Evolutionary conservation across 495 filamentous ascomycete genomes (phyloP).

Genomic region (Neurospora tetrasperma): DNA sequence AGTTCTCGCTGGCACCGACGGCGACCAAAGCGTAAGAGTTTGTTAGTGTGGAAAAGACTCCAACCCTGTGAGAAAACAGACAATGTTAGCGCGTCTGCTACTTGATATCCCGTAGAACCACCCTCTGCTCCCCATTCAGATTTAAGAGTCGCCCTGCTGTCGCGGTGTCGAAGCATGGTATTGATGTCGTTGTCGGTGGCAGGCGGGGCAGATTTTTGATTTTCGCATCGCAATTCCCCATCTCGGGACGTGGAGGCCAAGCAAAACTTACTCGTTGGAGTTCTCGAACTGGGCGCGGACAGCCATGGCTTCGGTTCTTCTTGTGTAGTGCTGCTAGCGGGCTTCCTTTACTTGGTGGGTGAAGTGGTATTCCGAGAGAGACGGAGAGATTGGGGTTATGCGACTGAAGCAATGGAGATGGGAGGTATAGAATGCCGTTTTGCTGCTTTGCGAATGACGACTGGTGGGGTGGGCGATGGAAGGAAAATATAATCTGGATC

Average conservation of each 20-base stretch:
- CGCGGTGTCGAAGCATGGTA: neutral
- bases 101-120: neutral
- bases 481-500: neutral
- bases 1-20: conserved; percentile 92
- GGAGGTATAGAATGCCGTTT: conserved; percentile 2
- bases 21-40: conserved; percentile 93
- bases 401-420: neutral
- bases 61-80: conserved; percentile 51
- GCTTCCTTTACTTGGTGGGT: conserved; percentile 6
- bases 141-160: neutral
- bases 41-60: conserved; percentile 91
- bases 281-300: conserved; percentile 92
- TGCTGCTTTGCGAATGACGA: conserved; percentile 9
- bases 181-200: neutral
- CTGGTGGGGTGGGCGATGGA: conserved; percentile 2
- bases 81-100: neutral
- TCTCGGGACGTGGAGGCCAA: conserved; percentile 9
- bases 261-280: conserved; percentile 78
- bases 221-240: neutral
- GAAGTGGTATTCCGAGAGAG: neutral
- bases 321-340: neutral
- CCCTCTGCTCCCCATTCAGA: neutral
- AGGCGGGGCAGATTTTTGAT: neutral
- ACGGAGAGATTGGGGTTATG: conserved; percentile 7
- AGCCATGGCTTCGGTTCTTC: conserved; percentile 45